Percentiles rank a stretch among this genome's conserved stretches.
These are phyloP conservation scores for Lasiodiplodia hormozganensis DNA, from an alignment of 2,329 filamentous ascomycete genomes.

Conservation along the genomic window DNA sequence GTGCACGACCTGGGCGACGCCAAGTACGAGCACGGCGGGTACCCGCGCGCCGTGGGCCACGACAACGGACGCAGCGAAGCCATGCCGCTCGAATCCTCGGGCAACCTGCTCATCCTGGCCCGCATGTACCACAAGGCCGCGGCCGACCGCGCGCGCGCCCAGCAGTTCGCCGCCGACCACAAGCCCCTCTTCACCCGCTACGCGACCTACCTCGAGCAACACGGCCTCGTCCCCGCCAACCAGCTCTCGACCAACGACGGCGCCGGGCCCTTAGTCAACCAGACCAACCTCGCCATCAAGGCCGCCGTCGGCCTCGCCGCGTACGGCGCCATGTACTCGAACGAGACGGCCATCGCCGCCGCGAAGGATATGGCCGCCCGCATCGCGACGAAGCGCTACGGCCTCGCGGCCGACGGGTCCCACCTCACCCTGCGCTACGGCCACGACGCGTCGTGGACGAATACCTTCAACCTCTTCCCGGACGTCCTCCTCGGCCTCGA, in stretches of 20 bases:
- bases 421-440: slow-evolving; percentile 49
- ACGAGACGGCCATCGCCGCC: slow-evolving; percentile 25
- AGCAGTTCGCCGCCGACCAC: slow-evolving; percentile 39
- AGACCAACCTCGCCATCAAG: slow-evolving; percentile 57
- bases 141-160: slow-evolving; percentile 44
- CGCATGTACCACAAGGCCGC: slow-evolving; percentile 48
- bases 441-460: slow-evolving; percentile 43
- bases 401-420: slow-evolving; percentile 40
- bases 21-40: slow-evolving; percentile 33
- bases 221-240: slow-evolving; percentile 47
- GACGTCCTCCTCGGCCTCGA: slow-evolving; percentile 48
- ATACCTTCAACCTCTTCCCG: slow-evolving; percentile 52
- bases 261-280: slow-evolving; percentile 49
- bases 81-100: slow-evolving; percentile 53
- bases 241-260: slow-evolving; percentile 55
- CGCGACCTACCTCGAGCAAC: slow-evolving; percentile 49
- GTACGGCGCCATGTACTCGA: slow-evolving; percentile 48
- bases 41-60: slow-evolving; percentile 51
- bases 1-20: slow-evolving; percentile 50
- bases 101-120: slow-evolving; percentile 49
- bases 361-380: slow-evolving; percentile 12
- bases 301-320: slow-evolving; percentile 56
- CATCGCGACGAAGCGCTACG: slow-evolving; percentile 3
- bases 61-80: slow-evolving; percentile 47
- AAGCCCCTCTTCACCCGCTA: slow-evolving; percentile 45